Base-by-base conservation (phyloP, 192 early-diverging fungal species). In the Oehlia diaphana region DNA sequence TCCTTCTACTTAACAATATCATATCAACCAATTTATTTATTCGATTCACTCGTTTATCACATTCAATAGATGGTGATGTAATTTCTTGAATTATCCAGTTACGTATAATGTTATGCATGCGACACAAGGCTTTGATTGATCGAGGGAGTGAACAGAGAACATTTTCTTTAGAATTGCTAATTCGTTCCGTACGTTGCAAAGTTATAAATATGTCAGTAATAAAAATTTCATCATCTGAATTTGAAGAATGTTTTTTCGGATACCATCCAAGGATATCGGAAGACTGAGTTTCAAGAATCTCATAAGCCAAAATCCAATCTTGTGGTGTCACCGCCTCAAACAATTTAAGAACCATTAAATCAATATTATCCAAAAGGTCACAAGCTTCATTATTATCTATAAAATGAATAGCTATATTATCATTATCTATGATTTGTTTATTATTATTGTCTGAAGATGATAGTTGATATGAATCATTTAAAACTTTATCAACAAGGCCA, bases 61-160 rank as follows among this genome's bases (percentile, higher is more conserved):
- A 81, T 49, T 87, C 75, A 63, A 92, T 82, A 0, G 79, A 76
- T 0, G 86, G 82, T 21, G 87, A 82, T 3, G 89, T 78, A 58
- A 94, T 81, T 78, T 94, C 89, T 1, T 85, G 81, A 63, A 90
- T 91, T 2, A 91, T 88, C 91, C 92, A 94, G 4, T 88, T 87
- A 9, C 91, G 90, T 69, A 94, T 91, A 23, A 86, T 82, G 74
- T 88, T 89, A 76, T 94, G 92, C 68, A 92, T 84, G 72, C 86
- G 88, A 69, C 90, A 88, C 66, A 94, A 81, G 49, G 85, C 83
- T 61, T 93, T 91, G 33, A 94, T 91, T 72, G 89, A 88, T 47
- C 89, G 84, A 12, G 93, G 93, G 61, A 94, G 82, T 3, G 87
- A 88, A 33, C 83, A 84, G 31, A 90, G 76, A 4, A 94, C 78